phyloP scores from a whole-genome alignment of 1,284 basidiomycete species.

The Apiotrichum laibachii region DNA sequence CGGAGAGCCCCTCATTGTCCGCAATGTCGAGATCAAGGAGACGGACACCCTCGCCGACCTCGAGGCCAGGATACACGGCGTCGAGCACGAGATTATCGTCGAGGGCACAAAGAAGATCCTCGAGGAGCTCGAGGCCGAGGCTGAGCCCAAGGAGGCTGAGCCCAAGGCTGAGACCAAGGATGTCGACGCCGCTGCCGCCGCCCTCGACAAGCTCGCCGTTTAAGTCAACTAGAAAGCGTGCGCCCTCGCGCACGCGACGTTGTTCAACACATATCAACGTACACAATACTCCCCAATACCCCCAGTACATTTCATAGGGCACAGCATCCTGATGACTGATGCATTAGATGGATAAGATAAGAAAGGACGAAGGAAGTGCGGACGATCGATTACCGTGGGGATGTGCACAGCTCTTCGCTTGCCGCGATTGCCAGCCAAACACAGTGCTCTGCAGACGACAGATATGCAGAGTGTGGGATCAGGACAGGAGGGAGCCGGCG shows the following conservation, averaged over 20 bases:
- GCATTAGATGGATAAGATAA: too few species aligned
- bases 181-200: background rate
- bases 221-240: background rate
- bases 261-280: background rate
- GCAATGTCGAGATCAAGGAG: constrained; percentile 69
- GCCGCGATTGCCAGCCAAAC: too few species aligned
- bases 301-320: too few species aligned
- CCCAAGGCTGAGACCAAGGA: background rate
- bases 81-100: constrained; percentile 91
- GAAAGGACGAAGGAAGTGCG: too few species aligned
- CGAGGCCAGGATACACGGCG: constrained; percentile 71
- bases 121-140: constrained; percentile 46
- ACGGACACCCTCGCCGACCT: constrained; percentile 73
- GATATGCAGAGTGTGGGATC: too few species aligned
- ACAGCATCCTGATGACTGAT: too few species aligned
- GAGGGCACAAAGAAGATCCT: constrained; percentile 71
- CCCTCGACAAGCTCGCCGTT: constrained; percentile 2
- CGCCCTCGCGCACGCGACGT: background rate
- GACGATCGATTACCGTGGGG: too few species aligned
- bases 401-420: too few species aligned
- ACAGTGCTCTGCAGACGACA: too few species aligned
- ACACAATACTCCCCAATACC: background rate
- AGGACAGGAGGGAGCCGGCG: too few species aligned
- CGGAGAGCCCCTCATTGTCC: constrained; percentile 80
- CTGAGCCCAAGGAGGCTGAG: background rate